Conservation (phyloP, 2,329 filamentous ascomycete species). For the Chalara sp. region DNA sequence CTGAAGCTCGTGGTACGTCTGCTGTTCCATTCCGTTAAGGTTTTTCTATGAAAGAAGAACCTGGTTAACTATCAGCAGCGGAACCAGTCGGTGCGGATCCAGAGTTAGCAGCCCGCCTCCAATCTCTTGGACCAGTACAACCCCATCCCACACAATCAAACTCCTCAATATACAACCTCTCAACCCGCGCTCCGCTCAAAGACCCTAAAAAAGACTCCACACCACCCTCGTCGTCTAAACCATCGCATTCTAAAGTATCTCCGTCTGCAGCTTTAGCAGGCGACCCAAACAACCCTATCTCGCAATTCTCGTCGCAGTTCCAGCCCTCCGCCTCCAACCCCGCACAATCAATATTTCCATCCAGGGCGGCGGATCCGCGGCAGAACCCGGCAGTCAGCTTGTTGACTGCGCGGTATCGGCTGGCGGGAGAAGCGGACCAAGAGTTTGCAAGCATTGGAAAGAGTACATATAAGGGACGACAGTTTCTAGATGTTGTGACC, state of each 20-base stretch:
- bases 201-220: background rate
- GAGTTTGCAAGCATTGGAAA: conserved; percentile 42
- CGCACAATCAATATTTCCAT: conserved; percentile 18
- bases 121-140: conserved; percentile 20
- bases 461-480: conserved; percentile 28
- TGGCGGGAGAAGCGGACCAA: conserved; percentile 52
- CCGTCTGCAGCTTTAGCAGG: too few relatives aligned
- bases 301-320: conserved; percentile 8
- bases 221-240: background rate
- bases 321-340: conserved; percentile 17
- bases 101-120: conserved; percentile 17
- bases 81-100: conserved; percentile 11
- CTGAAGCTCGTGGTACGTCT: conserved; percentile 8
- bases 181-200: background rate
- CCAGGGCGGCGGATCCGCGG: background rate
- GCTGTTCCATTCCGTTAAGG: background rate
- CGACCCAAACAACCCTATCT: background rate
- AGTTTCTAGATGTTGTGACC: conserved; percentile 42
- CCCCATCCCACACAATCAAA: conserved; percentile 23
- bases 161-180: conserved; percentile 20
- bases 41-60: background rate
- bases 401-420: conserved; percentile 41
- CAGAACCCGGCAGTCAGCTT: conserved; percentile 21
- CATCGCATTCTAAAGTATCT: background rate
- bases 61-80: conserved; percentile 3